phyloP scores from a whole-genome alignment of 139 green algal species.

The Coelastrella sp. region DNA sequence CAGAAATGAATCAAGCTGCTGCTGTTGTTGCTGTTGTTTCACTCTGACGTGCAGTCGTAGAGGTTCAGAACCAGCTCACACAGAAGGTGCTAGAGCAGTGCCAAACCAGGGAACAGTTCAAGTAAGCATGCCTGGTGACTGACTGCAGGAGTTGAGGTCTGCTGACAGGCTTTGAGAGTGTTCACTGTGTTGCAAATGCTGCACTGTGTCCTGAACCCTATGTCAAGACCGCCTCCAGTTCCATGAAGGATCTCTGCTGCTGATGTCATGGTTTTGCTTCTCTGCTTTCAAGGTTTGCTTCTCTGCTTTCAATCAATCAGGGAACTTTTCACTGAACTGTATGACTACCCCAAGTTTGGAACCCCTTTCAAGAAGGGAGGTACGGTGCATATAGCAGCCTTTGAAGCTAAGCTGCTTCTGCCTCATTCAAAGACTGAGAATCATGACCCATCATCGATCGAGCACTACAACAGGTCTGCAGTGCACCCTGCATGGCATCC shows the following conservation, averaged over 20 bases:
- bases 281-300: neutral
- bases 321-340: conserved; percentile 66
- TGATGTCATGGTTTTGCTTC: neutral
- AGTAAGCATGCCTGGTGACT: neutral
- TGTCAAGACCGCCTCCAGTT: no score
- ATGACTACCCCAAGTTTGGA: conserved; percentile 81
- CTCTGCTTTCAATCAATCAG: neutral
- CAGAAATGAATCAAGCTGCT: neutral
- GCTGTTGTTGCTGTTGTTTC: no score
- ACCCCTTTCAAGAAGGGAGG: conserved; percentile 72
- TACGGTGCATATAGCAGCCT: no score
- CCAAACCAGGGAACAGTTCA: conserved; percentile 73
- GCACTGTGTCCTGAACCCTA: no score
- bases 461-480: no score
- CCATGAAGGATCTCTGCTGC: no score
- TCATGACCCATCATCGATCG: neutral
- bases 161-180: no score
- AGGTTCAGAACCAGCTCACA: conserved; percentile 88
- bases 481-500: no score
- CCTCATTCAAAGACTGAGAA: neutral
- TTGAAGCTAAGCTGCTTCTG: neutral
- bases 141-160: neutral
- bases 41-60: conserved; percentile 74
- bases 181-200: no score
- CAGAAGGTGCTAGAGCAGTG: conserved; percentile 76